Conservation (phyloP, 2,329 filamentous ascomycete genomes). For the Coniella lustricola region DNA sequence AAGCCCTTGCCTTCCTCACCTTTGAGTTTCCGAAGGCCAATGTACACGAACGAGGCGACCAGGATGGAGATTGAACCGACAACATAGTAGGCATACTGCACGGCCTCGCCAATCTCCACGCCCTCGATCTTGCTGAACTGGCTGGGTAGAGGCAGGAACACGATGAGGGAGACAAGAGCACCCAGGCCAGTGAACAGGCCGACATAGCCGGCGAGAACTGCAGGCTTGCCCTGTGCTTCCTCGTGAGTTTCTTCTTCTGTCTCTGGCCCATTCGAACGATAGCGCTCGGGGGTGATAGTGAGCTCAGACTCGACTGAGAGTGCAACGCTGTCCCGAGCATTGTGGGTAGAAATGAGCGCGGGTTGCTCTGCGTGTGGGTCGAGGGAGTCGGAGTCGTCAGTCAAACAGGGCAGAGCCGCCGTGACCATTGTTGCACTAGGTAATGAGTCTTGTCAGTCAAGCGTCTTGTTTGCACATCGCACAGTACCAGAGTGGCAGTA, state of each 20-base stretch:
- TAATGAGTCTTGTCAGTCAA: conserved; percentile 6
- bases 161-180: conserved; percentile 70
- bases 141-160: conserved; percentile 85
- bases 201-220: conserved; percentile 74
- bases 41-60: conserved; percentile 67
- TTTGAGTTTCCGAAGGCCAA: conserved; percentile 62
- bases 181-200: conserved; percentile 90
- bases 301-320: conserved; percentile 66
- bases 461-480: not conserved
- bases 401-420: conserved; percentile 73
- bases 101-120: conserved; percentile 65
- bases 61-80: conserved; percentile 66
- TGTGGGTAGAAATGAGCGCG: conserved; percentile 22
- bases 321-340: conserved; percentile 50
- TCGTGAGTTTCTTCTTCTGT: conserved; percentile 13
- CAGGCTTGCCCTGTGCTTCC: conserved; percentile 37
- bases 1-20: conserved; percentile 77
- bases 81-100: conserved; percentile 81
- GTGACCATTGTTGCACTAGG: conserved; percentile 86
- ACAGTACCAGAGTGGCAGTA: not conserved
- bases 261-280: conserved; percentile 26
- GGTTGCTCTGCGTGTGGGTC: conserved; percentile 24
- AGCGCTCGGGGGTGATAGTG: conserved; percentile 65
- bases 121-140: conserved; percentile 65
- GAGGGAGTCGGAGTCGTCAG: conserved; percentile 37